These are phyloP conservation scores for Emericellopsis terricola DNA, from an alignment of 495 filamentous ascomycete species.

Conservation along the genomic window DNA sequence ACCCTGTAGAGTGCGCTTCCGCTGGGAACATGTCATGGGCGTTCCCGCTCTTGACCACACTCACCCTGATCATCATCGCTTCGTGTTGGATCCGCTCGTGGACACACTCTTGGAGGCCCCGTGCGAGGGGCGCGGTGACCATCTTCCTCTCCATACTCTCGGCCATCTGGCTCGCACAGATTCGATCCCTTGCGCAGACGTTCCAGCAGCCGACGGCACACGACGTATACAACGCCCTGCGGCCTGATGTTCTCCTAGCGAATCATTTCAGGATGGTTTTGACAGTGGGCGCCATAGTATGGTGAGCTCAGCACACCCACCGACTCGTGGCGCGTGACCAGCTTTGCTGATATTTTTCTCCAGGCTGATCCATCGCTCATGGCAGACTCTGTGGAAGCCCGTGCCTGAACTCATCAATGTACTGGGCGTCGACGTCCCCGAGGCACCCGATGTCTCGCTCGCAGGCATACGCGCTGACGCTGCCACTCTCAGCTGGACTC, in stretches of 20 bases:
- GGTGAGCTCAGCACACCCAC: background rate
- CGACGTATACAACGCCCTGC: too few relatives aligned
- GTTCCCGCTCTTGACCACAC: slow-evolving; percentile 2
- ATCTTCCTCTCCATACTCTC: slow-evolving; percentile 1
- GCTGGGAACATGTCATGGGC: slow-evolving; percentile 4
- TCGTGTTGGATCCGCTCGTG: slow-evolving; percentile 1
- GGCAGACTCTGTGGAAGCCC: slow-evolving; percentile 72
- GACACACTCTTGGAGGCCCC: too few relatives aligned
- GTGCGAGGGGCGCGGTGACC: too few relatives aligned
- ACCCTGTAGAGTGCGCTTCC: background rate
- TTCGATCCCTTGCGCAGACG: background rate
- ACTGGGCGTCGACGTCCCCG: slow-evolving; percentile 82
- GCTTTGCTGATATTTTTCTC: background rate
- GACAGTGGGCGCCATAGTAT: background rate
- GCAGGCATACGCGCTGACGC: slow-evolving; percentile 75
- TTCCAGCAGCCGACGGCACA: too few relatives aligned
- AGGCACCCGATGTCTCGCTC: slow-evolving; percentile 78
- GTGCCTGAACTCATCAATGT: slow-evolving; percentile 80
- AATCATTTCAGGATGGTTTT: slow-evolving; percentile 1
- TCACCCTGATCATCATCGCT: slow-evolving; percentile 2
- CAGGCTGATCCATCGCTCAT: slow-evolving; percentile 68
- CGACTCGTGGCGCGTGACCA: background rate
- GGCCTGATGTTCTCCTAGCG: slow-evolving; percentile 12
- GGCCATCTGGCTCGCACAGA: background rate
- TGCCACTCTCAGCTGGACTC: slow-evolving; percentile 82